Evolutionary conservation across 2,329 filamentous ascomycete species (phyloP), one percentile per base, ranked within the genome.

Genomic region (Myriosclerotinia scirpicola): DNA sequence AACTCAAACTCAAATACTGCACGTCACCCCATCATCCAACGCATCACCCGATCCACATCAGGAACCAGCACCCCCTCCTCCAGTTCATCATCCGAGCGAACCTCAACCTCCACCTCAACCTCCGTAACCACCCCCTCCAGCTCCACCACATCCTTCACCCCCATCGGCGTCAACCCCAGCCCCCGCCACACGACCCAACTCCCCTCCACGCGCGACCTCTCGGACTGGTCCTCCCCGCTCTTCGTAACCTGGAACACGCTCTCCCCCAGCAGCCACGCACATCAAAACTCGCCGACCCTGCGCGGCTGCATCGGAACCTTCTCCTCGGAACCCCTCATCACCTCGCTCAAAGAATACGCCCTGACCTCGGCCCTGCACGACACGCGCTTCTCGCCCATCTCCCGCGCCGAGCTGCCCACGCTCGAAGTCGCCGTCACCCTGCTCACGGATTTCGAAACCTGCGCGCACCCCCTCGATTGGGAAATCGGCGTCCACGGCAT

Each of bases 281-380:
- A 60, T 50, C 56, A 60, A 38, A 46, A 67, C 42, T 36, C 63
- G 5, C 62, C 81, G 77, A 85, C 84, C 34, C 85, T 99, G 53
- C 89, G 95, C 68, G 95, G 95, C 68, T 99, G 95, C 82, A 98
- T 99, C 76, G 95, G 95, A 72, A 99, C 94, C 2, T 99, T 98
- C 75, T 90, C 93, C 75, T 78, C 88, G 2, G 87, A 91, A 74
- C 86, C 90, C 60, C 85, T 99, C 15, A 83, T 87, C 40, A 79
- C 85, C 1, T 93, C 93, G 5, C 81, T 99, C 54, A 82, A 87
- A 63, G 87, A 87, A 68, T 98, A 97, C 79, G 90, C 93, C 56
- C 80, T 96, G 71, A 95, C 90, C 62, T 93, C 93, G 77, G 87
- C 87, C 3, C 79, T 90, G 30, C 80, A 87, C 66, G 87, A 90